Evolutionary conservation across 345 rosid species (phyloP), one percentile per base, ranked within the genome.

Genomic region (Syzygium aromaticum): DNA sequence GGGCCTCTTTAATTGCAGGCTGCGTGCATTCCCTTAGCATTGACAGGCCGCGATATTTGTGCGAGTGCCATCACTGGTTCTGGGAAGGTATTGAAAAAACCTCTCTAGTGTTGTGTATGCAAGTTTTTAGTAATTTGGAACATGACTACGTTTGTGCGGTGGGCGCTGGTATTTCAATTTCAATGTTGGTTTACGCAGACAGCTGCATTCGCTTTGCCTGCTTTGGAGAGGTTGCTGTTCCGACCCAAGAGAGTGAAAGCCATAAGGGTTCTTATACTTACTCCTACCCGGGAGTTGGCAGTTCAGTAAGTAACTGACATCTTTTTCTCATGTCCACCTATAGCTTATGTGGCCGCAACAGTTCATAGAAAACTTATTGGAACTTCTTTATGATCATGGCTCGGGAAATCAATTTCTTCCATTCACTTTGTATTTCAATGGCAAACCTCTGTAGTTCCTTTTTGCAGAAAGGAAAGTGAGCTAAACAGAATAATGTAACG

Each of bases 21-120:
- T 46, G 99, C 99, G 0, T 96, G 98, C 91, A 91, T 98, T 89
- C 99, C 99, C 64, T 87, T 95, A 85, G 99, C 98, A 7, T 91
- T 98, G 89, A 89, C 93, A 3, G 99, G 99, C 53, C 98, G 99
- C 30, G 99, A 98, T 91, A 97, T 98, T 85, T 98, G 99, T 88
- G 99, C 98, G 22, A 98, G 99, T 87, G 99, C 99, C 56, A 92
- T 98, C 85, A 98, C 99, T 88, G 99, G 99, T 87, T 98, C 99
- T 11, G 99, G 99, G 30, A 96, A 98, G 99, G 99, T 98, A 88
- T 22, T 10, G 49, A 5, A 40, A 40, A 73, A 73, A 19, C 82
- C 82, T 73, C 49, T 73, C 3, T 38, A 73, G 82, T 73, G 49
- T 73, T 22, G 78, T 22, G 30, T 52, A 19, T 14, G 8, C n/a